Evolutionary conservation across 1,284 basidiomycete species (phyloP), one percentile per base, ranked within the genome.

Genomic region (Ceratobasidium sp.): DNA sequence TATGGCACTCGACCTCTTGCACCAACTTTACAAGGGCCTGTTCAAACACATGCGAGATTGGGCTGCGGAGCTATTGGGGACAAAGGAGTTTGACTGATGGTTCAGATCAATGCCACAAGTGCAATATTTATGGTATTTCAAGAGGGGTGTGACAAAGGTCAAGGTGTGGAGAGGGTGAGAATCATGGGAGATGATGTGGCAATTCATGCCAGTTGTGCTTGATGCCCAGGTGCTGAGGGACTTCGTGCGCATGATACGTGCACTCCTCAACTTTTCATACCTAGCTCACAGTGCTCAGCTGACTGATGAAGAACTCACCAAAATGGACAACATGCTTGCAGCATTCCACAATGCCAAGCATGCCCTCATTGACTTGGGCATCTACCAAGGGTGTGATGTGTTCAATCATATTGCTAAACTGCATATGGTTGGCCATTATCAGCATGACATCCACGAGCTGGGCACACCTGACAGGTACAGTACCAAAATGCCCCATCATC

Each of bases 31-130:
- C 23, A 53, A 53, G 8, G 49, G 49, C 23, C 74, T 80, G 11
- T 76, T 78, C 72, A 76, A 77, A 62, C 75, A 77, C 28, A 23
- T 23, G 18, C 9, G 28, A 23, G 49, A 53, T 53, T 53, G 49
- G 49, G 21, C 18, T 2, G 49, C 25, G 21, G 3, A 28, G 12
- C 49, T 53, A 8, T 11, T 38, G 36, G 36, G 36, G 7, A 38
- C 36, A 1, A 11, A 38, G 7, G 36, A 11, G 36, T 38, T 38
- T 11, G 11, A 38, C 36, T 8, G 36, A 11, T 8, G 11, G 7
- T 38, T 38, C 8, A 38, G 9, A 11, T 7, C 11, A 8, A 38
- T 38, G 36, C 36, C 36, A 8, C 11, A 1, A 11, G 36, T 9
- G 2, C 12, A 64, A 8, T 48, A 44, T 18, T 23, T 64, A 23